phyloP scores from a whole-genome alignment of 139 green algal species.

The Auxenochlorella pyrenoidosa region DNA sequence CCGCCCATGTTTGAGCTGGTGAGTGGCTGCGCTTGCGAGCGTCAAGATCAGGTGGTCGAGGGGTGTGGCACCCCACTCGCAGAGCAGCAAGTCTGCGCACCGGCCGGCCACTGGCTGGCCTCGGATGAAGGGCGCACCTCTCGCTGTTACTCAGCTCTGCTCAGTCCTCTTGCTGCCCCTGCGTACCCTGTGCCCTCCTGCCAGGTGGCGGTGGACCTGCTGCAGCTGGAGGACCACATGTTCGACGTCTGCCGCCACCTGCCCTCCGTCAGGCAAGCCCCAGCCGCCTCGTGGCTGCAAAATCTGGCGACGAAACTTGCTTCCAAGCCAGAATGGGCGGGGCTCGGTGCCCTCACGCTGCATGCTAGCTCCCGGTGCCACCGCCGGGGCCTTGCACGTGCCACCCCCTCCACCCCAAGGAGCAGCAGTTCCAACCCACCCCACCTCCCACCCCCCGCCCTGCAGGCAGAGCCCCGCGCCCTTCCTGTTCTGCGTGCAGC shows the following conservation, averaged over 20 bases:
- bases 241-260: conserved; percentile 56
- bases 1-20: conserved; percentile 47
- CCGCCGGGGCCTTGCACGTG: neutral
- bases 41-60: no score
- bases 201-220: conserved; percentile 45
- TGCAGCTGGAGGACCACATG: conserved; percentile 50
- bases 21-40: neutral
- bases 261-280: conserved; percentile 39
- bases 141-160: no score
- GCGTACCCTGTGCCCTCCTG: neutral
- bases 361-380: neutral
- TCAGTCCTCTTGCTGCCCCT: neutral
- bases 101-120: no score
- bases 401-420: no score
- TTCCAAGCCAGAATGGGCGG: no score
- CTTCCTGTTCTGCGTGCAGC: conserved; percentile 44
- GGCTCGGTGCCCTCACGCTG: no score
- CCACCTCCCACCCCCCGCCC: neutral
- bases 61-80: no score
- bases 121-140: no score
- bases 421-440: no score
- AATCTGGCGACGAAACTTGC: no score
- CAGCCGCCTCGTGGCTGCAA: no score
- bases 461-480: conserved; percentile 37
- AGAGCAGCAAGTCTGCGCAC: no score